Base-by-base conservation (phyloP, 108 stramenopile species). In the Schizochytrium sp. region DNA sequence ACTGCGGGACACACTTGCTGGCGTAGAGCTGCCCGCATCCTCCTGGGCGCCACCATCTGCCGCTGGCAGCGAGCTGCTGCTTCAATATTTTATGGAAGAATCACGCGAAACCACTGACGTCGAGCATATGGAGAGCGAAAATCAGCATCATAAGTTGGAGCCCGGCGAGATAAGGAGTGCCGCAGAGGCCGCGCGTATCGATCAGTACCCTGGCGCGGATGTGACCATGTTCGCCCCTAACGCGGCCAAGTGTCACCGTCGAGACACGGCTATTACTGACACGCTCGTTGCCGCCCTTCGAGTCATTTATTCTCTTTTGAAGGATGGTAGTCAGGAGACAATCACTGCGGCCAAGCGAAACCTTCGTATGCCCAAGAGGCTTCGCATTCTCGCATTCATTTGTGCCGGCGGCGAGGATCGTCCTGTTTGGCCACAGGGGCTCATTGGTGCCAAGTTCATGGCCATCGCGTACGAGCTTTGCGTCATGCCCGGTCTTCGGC, bases 371-470 rank as follows among this genome's bases (percentile, higher is more conserved):
- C 76, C 76, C 48, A 53, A 47, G 23, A 12, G 76, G 0, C 76
- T 83, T 6, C 76, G 76, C n/a, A 47, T 83, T 3, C 76, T 83
- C 48, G 76, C 76, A 23, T 83, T 47, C 76, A 25, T 83, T 23
- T 83, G 76, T 4, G 45, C 48, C 6, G 76, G 76, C 48, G 6
- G 43, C 12, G 23, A 47, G 25, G 3, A 47, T n/a, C 45, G 76
- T 12, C 76, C 76, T 16, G 76, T 83, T 23, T 83, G 76, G 76
- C 76, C 76, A 23, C 76, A 83, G 76, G 45, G 43, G n/a, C 28
- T 83, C 14, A 45, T 83, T 12, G 76, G 76, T 18, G 76, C 76
- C n/a, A 83, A 83, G 28, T 83, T 83, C 76, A 83, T 83, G 76
- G 76, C 76, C 19, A 83, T 83, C 23, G 76, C 76, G 10, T 83